phyloP scores from a whole-genome alignment of 441 rosid species.

The Cnidoscolus chayamansa region DNA sequence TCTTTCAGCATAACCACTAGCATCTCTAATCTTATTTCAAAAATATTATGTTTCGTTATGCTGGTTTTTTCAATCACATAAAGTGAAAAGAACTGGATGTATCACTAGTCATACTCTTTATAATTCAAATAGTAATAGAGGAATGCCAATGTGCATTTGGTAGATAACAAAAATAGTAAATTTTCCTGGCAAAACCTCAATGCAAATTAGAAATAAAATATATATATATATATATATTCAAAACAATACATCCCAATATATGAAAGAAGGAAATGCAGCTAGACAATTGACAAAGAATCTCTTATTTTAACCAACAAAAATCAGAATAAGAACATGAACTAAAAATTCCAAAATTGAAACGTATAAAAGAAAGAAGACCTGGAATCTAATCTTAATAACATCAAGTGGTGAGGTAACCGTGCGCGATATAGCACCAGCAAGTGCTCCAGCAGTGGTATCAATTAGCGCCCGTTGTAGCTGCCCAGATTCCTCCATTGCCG shows the following conservation, averaged over 20 bases:
- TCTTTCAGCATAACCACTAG: not conserved
- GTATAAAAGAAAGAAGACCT: conserved; percentile 38
- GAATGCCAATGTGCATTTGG: not conserved
- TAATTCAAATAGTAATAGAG: too few species aligned
- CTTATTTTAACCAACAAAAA: not conserved
- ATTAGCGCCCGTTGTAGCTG: conserved; percentile 66
- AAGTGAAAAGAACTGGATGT: too few species aligned
- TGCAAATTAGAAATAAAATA: not conserved
- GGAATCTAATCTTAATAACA: conserved; percentile 94
- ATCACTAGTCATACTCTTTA: too few species aligned
- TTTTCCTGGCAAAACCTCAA: not conserved
- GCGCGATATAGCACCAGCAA: conserved; percentile 78
- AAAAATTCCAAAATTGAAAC: not conserved
- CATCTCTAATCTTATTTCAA: too few species aligned
- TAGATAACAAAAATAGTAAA: not conserved
- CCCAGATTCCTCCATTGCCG: conserved; percentile 46
- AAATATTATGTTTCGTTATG: not conserved
- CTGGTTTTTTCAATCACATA: not conserved
- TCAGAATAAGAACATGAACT: not conserved
- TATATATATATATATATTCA: not conserved
- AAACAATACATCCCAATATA: not conserved
- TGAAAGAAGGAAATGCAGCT: not conserved
- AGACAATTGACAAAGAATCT: not conserved
- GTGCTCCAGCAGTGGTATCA: conserved; percentile 72
- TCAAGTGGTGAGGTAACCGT: conserved; percentile 96